Evolutionary conservation across 257 asterid species (phyloP).

Genomic region (Paulownia fortunei): DNA sequence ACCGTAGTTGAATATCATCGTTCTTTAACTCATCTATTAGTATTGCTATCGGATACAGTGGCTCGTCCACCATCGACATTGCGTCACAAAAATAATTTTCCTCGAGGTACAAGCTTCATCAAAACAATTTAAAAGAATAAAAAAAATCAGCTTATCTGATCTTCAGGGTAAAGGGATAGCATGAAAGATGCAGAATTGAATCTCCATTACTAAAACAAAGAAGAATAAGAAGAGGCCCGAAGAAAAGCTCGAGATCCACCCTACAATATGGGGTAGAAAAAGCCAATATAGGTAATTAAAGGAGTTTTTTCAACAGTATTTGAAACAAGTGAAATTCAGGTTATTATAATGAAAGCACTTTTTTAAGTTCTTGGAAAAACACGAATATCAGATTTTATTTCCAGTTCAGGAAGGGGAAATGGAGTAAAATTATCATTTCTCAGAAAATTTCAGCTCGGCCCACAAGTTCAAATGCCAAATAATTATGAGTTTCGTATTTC

Average conservation of each 20-base stretch:
- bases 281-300: neutral
- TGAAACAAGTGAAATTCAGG: constrained; percentile 18
- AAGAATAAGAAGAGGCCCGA: neutral
- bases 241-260: constrained; percentile 2
- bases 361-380: neutral
- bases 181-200: neutral
- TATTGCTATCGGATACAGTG: constrained; percentile 84
- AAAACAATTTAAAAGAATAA: neutral
- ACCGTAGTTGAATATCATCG: constrained; percentile 75
- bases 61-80: constrained; percentile 80
- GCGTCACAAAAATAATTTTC: constrained; percentile 15
- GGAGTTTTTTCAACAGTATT: neutral
- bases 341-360: neutral
- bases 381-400: neutral
- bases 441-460: constrained; percentile 10
- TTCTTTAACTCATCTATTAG: constrained; percentile 82
- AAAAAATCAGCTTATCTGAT: constrained; percentile 3
- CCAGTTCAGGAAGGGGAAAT: neutral
- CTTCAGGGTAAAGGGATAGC: neutral
- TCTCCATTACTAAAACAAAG: neutral
- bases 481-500: neutral
- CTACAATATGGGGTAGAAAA: neutral
- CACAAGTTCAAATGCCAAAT: neutral
- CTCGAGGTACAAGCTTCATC: constrained; percentile 27
- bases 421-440: neutral